Percentiles rank a stretch among this genome's conserved stretches.
Evolutionary conservation across 345 rosid genomes (phyloP).

Genomic region (Eucalyptus tenuipes): DNA sequence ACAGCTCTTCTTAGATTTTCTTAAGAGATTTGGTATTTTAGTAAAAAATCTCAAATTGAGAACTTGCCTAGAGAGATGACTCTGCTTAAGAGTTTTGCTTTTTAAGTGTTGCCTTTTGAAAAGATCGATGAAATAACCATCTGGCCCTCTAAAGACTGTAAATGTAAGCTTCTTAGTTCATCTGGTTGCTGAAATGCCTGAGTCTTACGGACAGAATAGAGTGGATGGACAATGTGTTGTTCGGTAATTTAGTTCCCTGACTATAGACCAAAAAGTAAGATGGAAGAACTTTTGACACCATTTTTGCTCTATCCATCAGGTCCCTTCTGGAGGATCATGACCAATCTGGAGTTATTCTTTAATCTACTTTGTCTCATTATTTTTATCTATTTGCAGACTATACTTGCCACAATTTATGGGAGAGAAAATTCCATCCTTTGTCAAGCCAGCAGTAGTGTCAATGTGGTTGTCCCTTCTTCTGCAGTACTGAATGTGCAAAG

Average conservation of each 20-base stretch:
- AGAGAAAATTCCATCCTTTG: constrained; percentile 46
- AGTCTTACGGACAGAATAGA: neutral
- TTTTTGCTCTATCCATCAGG: neutral
- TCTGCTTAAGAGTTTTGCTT: neutral
- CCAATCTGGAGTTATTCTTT: neutral
- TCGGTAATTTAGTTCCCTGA: neutral
- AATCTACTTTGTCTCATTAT: neutral
- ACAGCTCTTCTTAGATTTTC: neutral
- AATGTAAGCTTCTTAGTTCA: neutral
- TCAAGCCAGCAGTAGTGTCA: constrained; percentile 44
- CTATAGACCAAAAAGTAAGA: neutral
- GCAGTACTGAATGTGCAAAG: constrained; percentile 62
- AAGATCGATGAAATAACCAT: neutral
- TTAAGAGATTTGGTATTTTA: neutral
- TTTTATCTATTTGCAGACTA: constrained; percentile 30
- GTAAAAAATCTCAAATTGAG: neutral
- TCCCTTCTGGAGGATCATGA: neutral
- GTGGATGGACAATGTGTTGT: neutral
- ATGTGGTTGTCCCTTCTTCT: constrained; percentile 67
- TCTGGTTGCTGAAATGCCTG: neutral
- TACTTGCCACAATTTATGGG: constrained; percentile 56
- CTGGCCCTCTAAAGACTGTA: neutral
- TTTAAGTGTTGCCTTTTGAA: neutral
- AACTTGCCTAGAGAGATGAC: neutral
- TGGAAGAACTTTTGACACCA: neutral